Evolutionary conservation across 768 basidiomycete genomes (phyloP), one percentile per base, ranked within the genome.

Genomic region (Suillus occidentalis): DNA sequence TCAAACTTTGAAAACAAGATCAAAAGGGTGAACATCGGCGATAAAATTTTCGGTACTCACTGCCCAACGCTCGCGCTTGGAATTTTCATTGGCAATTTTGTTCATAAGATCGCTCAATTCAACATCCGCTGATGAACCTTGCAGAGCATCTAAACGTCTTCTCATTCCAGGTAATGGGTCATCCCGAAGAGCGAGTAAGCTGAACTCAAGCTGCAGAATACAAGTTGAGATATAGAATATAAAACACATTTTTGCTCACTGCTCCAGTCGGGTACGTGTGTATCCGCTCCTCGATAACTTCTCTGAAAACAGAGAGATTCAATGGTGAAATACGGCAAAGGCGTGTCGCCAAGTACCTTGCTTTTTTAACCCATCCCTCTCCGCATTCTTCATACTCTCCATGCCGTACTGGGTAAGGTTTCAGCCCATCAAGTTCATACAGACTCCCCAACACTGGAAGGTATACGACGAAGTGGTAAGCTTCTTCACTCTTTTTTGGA

Each of bases 401-500:
- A 75, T 99, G 97, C 65, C 83, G 85, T 20, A 98, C 86, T 2
- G 97, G 89, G 67, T 83, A 79, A 55, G 82, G 78, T 74, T 95
- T 93, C 68, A 99, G 79, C 13, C 97, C 97, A 72, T 99, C 97
- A 39, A 99, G 83, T 78, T 99, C 97, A 77, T 96, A 98, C 52
- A 99, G 78, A 28, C 84, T 83, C 22, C 92, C 97, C 76, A 89
- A 83, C 50, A 88, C 79, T 5, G 97, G 97, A 57, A 97, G 79
- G 75, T 98, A 99, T 13, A 97, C 90, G 49, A 99, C 89, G 72
- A 99, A 99, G 71, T 99, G 97, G 76, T 97, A 99, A 14, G 96
- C 96, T 71, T 99, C 97, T 72, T 89, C 88, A 5, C 79, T 77
- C 69, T 80, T 87, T 69, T 81, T 90, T 34, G 85, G 85, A 25